Base-by-base conservation (phyloP, 306 rosid species). In the Trifolium dubium region DNA sequence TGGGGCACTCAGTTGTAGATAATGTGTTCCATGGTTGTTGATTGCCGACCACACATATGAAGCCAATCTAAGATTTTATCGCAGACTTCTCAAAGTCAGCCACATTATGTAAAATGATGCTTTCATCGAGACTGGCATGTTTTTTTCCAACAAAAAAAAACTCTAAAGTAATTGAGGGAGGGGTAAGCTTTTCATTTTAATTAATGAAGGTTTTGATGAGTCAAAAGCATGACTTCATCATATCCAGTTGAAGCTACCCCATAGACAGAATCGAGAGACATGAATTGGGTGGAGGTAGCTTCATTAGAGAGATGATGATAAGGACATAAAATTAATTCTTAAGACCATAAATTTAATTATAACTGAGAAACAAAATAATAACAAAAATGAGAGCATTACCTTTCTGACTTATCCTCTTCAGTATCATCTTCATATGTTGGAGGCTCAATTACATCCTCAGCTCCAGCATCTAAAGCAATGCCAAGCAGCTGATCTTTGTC, bases 381-480 rank as follows among this genome's bases (percentile, higher is more conserved):
- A 58, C 29, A 17, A 77, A 70, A 58, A 43, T 40, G 32, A 39
- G 64, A 64, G 43, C 12, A 58, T 79, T 83, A 93, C 94, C 94
- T 86, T 83, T 89, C 92, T 30, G 83, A 86, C 61, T 15, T 81
- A 79, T 91, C 96, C 80, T 89, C 98, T 77, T 89, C 97, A 8
- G 88, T 80, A 72, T 91, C 92, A 71, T 91, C 97, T 80, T 91
- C 98, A 73, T 80, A 89, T 14, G 77, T 77, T 14, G 94, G 87
- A 73, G 94, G 95, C 53, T 91, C 98, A 75, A 91, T 87, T 70
- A 94, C 91, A 84, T 94, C 98, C 85, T 91, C 97, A 23, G 97
- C 97, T 55, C 97, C 97, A 49, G 92, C 88, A 77, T 89, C 96
- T 75, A 91, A 76, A 71, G 98, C 92, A 77, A 89, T 79, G 10